These are phyloP conservation scores for Alternaria consortialis DNA, from an alignment of 2,329 filamentous ascomycete genomes.

Conservation along the genomic window DNA sequence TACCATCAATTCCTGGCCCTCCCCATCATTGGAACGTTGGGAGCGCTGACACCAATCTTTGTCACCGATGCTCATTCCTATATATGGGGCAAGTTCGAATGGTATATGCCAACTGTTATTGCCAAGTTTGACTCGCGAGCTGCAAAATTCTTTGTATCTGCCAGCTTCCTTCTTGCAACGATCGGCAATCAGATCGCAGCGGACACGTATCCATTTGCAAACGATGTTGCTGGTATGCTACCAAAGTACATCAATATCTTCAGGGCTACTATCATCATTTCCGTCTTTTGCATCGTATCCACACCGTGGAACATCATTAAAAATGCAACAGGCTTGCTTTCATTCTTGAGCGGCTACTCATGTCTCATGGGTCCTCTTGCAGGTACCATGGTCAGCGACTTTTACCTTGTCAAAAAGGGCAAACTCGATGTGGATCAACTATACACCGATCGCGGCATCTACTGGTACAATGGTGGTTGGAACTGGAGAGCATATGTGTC, in stretches of 20 bases:
- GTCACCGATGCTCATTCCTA: slow-evolving; percentile 57
- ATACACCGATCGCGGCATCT: slow-evolving; percentile 44
- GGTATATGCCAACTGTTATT: slow-evolving; percentile 61
- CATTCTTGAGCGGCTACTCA: slow-evolving; percentile 49
- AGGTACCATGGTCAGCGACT: slow-evolving; percentile 48
- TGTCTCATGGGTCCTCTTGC: slow-evolving; percentile 50
- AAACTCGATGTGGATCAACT: slow-evolving; percentile 48
- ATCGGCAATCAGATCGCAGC: slow-evolving; percentile 56
- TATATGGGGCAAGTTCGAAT: slow-evolving; percentile 58
- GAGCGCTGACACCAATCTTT: slow-evolving; percentile 59
- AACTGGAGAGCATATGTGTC: slow-evolving; percentile 49
- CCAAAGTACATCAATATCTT: slow-evolving; percentile 51
- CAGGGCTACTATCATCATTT: slow-evolving; percentile 47
- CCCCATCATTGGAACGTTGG: slow-evolving; percentile 58
- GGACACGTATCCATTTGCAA: slow-evolving; percentile 50
- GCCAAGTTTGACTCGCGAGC: slow-evolving; percentile 55
- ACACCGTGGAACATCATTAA: slow-evolving; percentile 52
- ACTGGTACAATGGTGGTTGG: slow-evolving; percentile 45
- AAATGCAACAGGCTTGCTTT: slow-evolving; percentile 46
- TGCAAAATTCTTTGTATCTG: slow-evolving; percentile 54
- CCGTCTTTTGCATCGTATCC: slow-evolving; percentile 45
- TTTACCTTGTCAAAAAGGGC: slow-evolving; percentile 47
- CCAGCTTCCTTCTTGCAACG: slow-evolving; percentile 54
- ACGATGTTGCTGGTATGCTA: slow-evolving; percentile 45
- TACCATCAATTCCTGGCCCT: slow-evolving; percentile 59